phyloP scores from a whole-genome alignment of 495 filamentous ascomycete genomes.

The Penicillium bialowiezense region DNA sequence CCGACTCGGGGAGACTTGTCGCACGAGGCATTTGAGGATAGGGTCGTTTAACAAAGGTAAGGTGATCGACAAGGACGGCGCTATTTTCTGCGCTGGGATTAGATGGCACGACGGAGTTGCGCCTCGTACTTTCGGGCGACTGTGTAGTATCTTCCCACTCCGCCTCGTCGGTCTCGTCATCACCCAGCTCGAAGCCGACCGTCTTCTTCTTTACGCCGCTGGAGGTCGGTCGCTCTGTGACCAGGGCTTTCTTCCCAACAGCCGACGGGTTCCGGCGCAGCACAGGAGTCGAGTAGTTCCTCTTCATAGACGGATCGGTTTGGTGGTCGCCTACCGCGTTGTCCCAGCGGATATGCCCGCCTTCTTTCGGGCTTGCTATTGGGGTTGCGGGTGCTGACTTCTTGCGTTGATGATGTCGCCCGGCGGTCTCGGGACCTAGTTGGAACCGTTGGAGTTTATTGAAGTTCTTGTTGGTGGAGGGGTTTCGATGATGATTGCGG shows the following conservation, averaged over 20 bases:
- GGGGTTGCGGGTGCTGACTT: constrained; percentile 49
- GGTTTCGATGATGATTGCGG: constrained; percentile 44
- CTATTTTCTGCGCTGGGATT: constrained; percentile 40
- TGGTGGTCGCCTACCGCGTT: constrained; percentile 30
- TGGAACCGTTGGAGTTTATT: constrained; percentile 41
- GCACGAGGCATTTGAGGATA: constrained; percentile 44
- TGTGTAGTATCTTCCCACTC: constrained; percentile 54
- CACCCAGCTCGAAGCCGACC: constrained; percentile 47
- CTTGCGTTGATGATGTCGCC: constrained; percentile 46
- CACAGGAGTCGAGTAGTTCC: constrained; percentile 44
- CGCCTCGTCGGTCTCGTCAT: constrained; percentile 44
- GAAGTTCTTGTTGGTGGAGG: constrained; percentile 42
- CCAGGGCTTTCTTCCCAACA: constrained; percentile 36
- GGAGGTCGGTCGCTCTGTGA: constrained; percentile 36
- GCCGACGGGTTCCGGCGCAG: constrained; percentile 37
- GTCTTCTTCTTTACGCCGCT: constrained; percentile 46
- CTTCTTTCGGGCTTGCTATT: constrained; percentile 37
- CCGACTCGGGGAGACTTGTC: constrained; percentile 45
- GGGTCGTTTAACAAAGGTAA: constrained; percentile 47
- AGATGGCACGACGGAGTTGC: constrained; percentile 43
- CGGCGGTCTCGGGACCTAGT: constrained; percentile 26
- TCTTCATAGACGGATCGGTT: constrained; percentile 37
- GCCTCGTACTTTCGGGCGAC: constrained; percentile 47
- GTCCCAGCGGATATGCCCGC: constrained; percentile 42
- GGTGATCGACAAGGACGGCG: constrained; percentile 42